Evolutionary conservation across 1,284 basidiomycete genomes (phyloP).

Genomic region (Afroboletus lepidellus): DNA sequence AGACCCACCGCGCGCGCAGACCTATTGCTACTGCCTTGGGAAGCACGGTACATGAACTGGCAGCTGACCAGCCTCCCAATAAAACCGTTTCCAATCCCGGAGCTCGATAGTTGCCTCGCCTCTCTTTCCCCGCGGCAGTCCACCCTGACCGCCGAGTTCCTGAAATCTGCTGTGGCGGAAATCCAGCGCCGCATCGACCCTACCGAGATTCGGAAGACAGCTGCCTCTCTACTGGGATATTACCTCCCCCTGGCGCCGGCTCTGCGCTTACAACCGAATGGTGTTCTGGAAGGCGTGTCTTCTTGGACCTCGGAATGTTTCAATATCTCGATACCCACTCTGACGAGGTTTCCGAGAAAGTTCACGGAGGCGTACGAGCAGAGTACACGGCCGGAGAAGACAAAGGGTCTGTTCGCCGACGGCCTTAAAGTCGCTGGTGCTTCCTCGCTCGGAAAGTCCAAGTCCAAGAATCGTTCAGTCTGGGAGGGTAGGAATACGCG

Average conservation of each 20-base stretch:
- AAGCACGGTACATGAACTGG: constrained; percentile 69
- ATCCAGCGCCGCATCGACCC: constrained; percentile 48
- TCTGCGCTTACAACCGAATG: constrained; percentile 46
- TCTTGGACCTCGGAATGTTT: constrained; percentile 54
- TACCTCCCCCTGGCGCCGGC: constrained; percentile 59
- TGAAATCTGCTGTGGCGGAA: constrained; percentile 34
- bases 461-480: constrained; percentile 26
- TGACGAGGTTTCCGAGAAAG: constrained; percentile 24
- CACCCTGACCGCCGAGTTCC: constrained; percentile 23
- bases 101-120: constrained; percentile 14
- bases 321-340: constrained; percentile 17
- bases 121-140: constrained; percentile 8
- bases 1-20: constrained; percentile 57
- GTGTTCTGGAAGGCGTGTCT: constrained; percentile 63
- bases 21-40: constrained; percentile 83
- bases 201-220: constrained; percentile 61
- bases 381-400: constrained; percentile 7
- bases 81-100: constrained; percentile 47
- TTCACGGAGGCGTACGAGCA: constrained; percentile 25
- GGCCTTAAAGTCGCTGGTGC: constrained; percentile 15
- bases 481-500: constrained; percentile 21
- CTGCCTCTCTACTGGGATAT: constrained; percentile 75
- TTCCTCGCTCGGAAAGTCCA: constrained; percentile 22
- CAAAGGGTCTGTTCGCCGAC: constrained; percentile 28
- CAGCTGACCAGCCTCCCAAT: constrained; percentile 73